Evolutionary conservation across 345 rosid genomes (phyloP).

Genomic region (Carallia pectinifolia): DNA sequence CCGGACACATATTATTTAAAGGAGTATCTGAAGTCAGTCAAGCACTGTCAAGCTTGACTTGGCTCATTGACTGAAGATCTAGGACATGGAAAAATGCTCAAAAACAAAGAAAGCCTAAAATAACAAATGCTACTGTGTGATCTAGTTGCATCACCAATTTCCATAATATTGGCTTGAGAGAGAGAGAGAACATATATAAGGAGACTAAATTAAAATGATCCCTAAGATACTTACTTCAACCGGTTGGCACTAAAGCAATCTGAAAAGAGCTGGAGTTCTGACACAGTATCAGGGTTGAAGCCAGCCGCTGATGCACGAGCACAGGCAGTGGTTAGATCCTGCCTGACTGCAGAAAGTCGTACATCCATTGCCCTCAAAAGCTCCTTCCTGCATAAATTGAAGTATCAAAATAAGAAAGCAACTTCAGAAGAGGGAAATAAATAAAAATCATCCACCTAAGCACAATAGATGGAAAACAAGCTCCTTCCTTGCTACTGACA

Average conservation of each 20-base stretch:
- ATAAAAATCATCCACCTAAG: background rate
- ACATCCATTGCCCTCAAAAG: slow-evolving; percentile 96
- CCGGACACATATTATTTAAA: background rate
- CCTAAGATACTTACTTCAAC: slow-evolving; percentile 66
- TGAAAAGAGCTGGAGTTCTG: slow-evolving; percentile 74
- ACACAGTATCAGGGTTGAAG: slow-evolving; percentile 65
- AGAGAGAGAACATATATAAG: background rate
- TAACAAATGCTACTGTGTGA: background rate
- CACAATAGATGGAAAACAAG: background rate
- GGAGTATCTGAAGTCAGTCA: background rate
- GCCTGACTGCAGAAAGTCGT: slow-evolving; percentile 73
- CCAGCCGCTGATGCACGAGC: slow-evolving; percentile 87
- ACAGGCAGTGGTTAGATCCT: slow-evolving; percentile 71
- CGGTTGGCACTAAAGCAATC: slow-evolving; percentile 83
- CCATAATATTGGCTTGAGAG: background rate
- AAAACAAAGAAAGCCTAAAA: no score
- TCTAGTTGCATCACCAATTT: background rate
- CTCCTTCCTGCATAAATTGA: slow-evolving; percentile 62
- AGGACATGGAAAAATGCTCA: no score
- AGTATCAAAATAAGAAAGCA: slow-evolving; percentile 5
- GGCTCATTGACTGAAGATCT: background rate
- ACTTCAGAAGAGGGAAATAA: background rate
- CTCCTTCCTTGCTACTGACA: no score
- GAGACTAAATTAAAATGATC: background rate
- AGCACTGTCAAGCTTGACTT: background rate